Evolutionary conservation across 2,329 filamentous ascomycete genomes (phyloP), one percentile per base, ranked within the genome.

Genomic region (Aspergillus candidus): DNA sequence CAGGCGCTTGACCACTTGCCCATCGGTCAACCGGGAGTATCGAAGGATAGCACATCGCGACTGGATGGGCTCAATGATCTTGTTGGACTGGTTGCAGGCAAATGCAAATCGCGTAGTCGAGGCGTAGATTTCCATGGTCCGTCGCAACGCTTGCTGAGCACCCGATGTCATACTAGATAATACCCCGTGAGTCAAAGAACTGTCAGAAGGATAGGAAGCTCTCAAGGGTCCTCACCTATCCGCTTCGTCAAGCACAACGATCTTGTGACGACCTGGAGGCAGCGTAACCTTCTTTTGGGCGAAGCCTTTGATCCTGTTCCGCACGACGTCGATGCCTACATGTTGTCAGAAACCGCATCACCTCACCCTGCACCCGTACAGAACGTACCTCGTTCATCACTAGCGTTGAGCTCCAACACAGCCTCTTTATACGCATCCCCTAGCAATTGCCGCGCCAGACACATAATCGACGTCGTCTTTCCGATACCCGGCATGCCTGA

Each of bases 401-500:
- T 94, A 45, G 93, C 93, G 63, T 98, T 98, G 55, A 98, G 77
- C 67, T 98, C 93, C 48, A 98, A 71, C 2, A 98, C 93, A 0
- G 93, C 93, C 73, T 98, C 93, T 69, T 96, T 97, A 75, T 97
- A 98, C 27, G 88, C 79, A 61, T 94, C 86, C 7, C 93, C 93
- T 2, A 98, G 76, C 48, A 98, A 72, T 65, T 97, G 91, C 47
- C 91, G 80, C 13, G 93, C 93, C 37, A 98, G 80, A 64, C 93
- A 97, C 49, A 97, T 74, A 44, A 98, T 84, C 44, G 89, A 95
- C 1, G 93, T 97, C 4, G 93, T 98, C 75, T 98, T 98, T 68
- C 93, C 93, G 61, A 97, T 98, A 62, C 93, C 93, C 14, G 93
- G 93, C 89, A 95, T 97, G 48, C 93, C 93, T n/a, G 88, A 95